A percentile compares a stretch with the other conserved stretches of the same genome.
phyloP scores from a whole-genome alignment of 2,329 filamentous ascomycete genomes.

The Graphiopsis chlorocephala region DNA sequence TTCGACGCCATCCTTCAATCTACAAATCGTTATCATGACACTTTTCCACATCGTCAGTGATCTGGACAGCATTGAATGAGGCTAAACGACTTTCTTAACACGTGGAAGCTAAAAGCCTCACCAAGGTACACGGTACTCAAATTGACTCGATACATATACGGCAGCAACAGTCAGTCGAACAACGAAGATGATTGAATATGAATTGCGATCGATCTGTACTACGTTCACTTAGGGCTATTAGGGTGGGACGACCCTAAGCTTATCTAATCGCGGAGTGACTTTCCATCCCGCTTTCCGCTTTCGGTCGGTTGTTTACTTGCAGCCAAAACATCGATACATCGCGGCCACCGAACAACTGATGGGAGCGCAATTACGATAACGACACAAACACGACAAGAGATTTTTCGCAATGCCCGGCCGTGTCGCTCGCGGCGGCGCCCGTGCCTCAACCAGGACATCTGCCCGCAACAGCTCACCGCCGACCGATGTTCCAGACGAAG shows the following conservation, averaged over 20 bases:
- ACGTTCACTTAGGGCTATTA: neutral
- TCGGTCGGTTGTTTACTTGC: conserved; percentile 7
- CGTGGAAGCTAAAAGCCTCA: no score
- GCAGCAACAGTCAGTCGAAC: no score
- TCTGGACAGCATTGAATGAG: no score
- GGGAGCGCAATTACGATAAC: conserved; percentile 51
- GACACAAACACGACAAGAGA: neutral
- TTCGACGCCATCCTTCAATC: no score
- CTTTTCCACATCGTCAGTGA: no score
- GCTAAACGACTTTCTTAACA: no score
- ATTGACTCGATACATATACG: no score
- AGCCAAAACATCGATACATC: neutral
- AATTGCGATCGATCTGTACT: no score
- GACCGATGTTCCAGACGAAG: conserved; percentile 64
- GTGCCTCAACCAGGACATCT: conserved; percentile 22
- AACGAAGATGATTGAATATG: no score
- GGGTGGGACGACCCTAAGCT: neutral
- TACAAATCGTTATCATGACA: no score
- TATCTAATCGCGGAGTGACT: conserved; percentile 3
- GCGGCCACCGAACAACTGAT: neutral
- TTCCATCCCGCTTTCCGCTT: conserved; percentile 7
- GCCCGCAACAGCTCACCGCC: conserved; percentile 29
- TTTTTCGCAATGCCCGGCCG: conserved; percentile 37
- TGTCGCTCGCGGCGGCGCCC: conserved; percentile 26
- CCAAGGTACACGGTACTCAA: no score